A percentile compares a stretch with the other conserved stretches of the same genome.
These are phyloP conservation scores for Hericium erinaceus DNA, from an alignment of 768 basidiomycete genomes.

Conservation along the genomic window DNA sequence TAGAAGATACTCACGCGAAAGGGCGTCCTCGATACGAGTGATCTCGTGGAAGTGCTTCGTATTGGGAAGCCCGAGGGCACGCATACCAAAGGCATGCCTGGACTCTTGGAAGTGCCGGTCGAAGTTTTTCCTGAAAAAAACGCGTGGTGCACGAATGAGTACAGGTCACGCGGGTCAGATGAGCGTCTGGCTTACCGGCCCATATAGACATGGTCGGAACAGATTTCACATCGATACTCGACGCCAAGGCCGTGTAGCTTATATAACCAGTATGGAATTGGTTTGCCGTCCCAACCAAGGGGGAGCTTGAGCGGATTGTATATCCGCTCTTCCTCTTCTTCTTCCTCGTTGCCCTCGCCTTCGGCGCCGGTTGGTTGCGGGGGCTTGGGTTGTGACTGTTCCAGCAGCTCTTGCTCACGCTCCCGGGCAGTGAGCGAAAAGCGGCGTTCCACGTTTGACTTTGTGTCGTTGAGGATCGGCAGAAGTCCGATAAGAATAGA, in stretches of 20 bases:
- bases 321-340: constrained; percentile 92
- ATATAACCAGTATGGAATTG: constrained; percentile 98
- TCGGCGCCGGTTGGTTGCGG: constrained; percentile 33
- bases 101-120: constrained; percentile 97
- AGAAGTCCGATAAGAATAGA: constrained; percentile 57
- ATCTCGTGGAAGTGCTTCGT: constrained; percentile 99
- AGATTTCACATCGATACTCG: constrained; percentile 96
- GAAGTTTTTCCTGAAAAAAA: constrained; percentile 91
- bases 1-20: constrained; percentile 59
- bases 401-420: constrained; percentile 86
- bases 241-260: constrained; percentile 98
- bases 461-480: constrained; percentile 74
- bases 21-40: constrained; percentile 92
- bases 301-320: constrained; percentile 98
- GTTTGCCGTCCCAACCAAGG: constrained; percentile 96
- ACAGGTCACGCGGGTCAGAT: not conserved
- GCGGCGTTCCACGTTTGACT: constrained; percentile 91
- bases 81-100: constrained; percentile 96
- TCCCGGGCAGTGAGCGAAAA: constrained; percentile 97
- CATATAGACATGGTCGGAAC: constrained; percentile 95
- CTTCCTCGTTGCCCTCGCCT: constrained; percentile 48
- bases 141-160: not conserved
- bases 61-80: constrained; percentile 91
- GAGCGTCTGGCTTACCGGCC: constrained; percentile 50
- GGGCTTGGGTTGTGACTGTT: constrained; percentile 47